Evolutionary conservation across 1,139 yeast species (phyloP).

Genomic region (Meyerozyma smithsonii): DNA sequence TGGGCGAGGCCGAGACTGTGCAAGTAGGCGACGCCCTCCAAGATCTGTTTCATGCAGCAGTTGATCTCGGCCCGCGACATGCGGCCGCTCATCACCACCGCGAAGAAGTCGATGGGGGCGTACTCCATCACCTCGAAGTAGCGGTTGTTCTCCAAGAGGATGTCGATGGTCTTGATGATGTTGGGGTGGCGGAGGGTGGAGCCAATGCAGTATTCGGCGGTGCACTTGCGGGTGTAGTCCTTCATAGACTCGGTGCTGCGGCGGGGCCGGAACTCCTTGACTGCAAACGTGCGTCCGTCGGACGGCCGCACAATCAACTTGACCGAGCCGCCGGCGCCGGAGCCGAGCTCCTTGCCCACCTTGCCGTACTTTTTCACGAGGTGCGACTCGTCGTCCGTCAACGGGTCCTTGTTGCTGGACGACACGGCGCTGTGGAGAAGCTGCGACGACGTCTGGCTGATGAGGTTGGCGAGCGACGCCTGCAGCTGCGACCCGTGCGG

Average conservation of each 20-base stretch:
- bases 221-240: constrained; percentile 91
- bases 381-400: constrained; percentile 54
- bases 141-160: constrained; percentile 50
- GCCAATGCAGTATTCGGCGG: constrained; percentile 96
- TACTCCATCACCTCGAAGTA: constrained; percentile 97
- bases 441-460: constrained; percentile 4
- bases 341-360: constrained; percentile 84
- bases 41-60: constrained; percentile 84
- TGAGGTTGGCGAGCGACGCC: constrained; percentile 4
- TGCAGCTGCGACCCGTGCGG: constrained; percentile 3
- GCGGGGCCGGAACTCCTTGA: constrained; percentile 89
- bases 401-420: constrained; percentile 30
- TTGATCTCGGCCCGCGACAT: constrained; percentile 83
- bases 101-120: constrained; percentile 93
- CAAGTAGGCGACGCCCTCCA: constrained; percentile 77
- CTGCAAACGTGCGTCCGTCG: constrained; percentile 87
- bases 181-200: constrained; percentile 57
- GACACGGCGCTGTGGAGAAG: constrained; percentile 2
- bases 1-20: constrained; percentile 92
- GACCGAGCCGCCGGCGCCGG: constrained; percentile 98
- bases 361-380: constrained; percentile 83
- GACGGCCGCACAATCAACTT: constrained; percentile 76
- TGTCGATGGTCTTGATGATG: constrained; percentile 4
- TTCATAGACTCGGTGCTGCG: constrained; percentile 78
- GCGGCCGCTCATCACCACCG: constrained; percentile 94